phyloP scores from a whole-genome alignment of 148 eudicot species.

The Pouteria glomerata region DNA sequence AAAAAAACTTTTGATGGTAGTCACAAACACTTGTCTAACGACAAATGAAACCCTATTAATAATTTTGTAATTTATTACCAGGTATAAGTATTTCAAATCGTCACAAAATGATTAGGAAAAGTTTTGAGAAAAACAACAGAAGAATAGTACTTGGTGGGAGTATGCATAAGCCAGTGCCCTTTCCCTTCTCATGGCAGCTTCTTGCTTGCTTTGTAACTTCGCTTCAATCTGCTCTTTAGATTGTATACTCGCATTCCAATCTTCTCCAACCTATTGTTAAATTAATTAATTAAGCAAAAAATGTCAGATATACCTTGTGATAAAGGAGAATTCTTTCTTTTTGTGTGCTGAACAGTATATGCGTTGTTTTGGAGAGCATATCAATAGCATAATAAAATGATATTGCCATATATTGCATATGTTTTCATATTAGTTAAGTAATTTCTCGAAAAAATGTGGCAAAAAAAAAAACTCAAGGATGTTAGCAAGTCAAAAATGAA shows the following conservation, averaged over 20 bases:
- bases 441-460: no score
- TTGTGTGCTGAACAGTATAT: neutral
- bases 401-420: neutral
- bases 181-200: conserved; percentile 81
- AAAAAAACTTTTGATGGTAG: no score
- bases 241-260: conserved; percentile 69
- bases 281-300: neutral
- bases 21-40: no score
- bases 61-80: no score
- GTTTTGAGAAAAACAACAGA: neutral
- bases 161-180: conserved; percentile 86
- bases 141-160: conserved; percentile 65
- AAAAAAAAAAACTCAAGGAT: no score
- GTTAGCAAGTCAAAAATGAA: no score
- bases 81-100: no score
- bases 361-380: neutral
- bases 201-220: conserved; percentile 56
- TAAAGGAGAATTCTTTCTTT: no score
- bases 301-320: neutral
- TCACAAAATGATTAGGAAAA: no score
- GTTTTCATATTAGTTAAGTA: neutral
- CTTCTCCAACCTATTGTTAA: conserved; percentile 51
- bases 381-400: neutral
- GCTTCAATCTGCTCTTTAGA: conserved; percentile 80
- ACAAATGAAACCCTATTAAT: no score